These are phyloP conservation scores for Calonectria naviculata DNA, from an alignment of 2,329 filamentous ascomycete genomes.

Conservation along the genomic window DNA sequence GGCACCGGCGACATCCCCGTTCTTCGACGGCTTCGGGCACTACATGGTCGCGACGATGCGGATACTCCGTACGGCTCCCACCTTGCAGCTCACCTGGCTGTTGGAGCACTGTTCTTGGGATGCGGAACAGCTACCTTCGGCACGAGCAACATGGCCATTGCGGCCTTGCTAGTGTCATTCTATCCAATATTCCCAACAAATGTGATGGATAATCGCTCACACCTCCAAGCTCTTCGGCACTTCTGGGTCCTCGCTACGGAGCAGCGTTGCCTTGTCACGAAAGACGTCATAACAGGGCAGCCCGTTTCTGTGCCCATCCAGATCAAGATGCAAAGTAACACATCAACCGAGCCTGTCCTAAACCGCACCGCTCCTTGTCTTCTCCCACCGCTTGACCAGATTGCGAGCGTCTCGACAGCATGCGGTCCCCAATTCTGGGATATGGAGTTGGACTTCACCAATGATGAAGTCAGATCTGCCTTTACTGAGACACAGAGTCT, in stretches of 20 bases:
- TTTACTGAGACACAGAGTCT: constrained; percentile 78
- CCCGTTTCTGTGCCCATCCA: constrained; percentile 80
- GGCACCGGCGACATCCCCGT: constrained; percentile 91
- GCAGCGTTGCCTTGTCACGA: constrained; percentile 86
- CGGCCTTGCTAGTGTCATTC: constrained; percentile 87
- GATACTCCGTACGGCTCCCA: constrained; percentile 95
- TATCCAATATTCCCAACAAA: constrained; percentile 92
- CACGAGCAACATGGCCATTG: constrained; percentile 87
- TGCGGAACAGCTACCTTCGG: constrained; percentile 94
- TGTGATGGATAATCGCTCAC: constrained; percentile 93
- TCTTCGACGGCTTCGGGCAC: constrained; percentile 84
- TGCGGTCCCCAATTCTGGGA: constrained; percentile 81
- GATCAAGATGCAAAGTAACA: constrained; percentile 65
- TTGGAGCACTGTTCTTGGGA: constrained; percentile 90
- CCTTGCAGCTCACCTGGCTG: constrained; percentile 90
- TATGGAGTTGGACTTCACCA: constrained; percentile 79
- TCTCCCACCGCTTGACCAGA: constrained; percentile 72
- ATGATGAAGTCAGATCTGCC: constrained; percentile 69
- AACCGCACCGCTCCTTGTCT: constrained; percentile 68
- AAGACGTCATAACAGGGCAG: constrained; percentile 86
- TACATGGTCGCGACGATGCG: constrained; percentile 87
- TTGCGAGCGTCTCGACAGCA: constrained; percentile 69
- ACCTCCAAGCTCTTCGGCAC: constrained; percentile 95
- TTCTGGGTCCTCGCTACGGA: constrained; percentile 97
- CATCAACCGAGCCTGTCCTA: constrained; percentile 50